phyloP scores from a whole-genome alignment of 129 eudicot species.

The Ambrosia artemisiifolia region DNA sequence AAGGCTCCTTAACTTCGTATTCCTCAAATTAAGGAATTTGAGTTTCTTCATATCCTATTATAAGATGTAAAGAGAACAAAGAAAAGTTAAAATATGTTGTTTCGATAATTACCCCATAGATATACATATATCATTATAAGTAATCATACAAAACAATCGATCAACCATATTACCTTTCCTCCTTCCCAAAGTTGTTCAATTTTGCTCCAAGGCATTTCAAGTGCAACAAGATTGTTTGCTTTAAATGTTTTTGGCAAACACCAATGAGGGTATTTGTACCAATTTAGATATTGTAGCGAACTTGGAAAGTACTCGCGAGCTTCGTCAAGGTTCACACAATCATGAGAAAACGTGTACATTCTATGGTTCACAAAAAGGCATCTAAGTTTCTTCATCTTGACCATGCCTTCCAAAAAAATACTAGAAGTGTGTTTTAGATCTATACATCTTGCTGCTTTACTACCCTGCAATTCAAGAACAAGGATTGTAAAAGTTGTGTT shows the following conservation, averaged over 20 bases:
- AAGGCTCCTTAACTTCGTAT: background rate
- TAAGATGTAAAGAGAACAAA: too few relatives aligned
- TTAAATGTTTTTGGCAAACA: slow-evolving; percentile 2
- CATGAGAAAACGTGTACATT: too few relatives aligned
- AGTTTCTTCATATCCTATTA: background rate
- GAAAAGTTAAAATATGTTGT: background rate
- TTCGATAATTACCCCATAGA: too few relatives aligned
- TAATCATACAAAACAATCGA: background rate
- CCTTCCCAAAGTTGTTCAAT: background rate
- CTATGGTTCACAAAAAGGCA: too few relatives aligned
- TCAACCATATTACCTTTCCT: background rate
- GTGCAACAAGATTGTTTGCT: slow-evolving; percentile 1
- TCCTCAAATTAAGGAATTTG: background rate
- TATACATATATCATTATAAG: too few relatives aligned
- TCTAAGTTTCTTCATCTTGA: background rate
- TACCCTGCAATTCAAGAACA: background rate
- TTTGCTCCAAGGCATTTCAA: background rate
- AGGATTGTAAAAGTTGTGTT: background rate
- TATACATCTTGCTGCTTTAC: slow-evolving; percentile 5
- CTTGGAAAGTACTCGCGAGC: background rate
- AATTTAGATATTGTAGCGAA: background rate
- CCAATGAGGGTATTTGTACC: background rate
- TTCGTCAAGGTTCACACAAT: background rate
- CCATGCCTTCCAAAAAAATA: background rate
- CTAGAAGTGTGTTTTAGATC: background rate